Evolutionary conservation across 129 eudicot species (phyloP), one percentile per base, ranked within the genome.

Genomic region (Artemisia tridentata): DNA sequence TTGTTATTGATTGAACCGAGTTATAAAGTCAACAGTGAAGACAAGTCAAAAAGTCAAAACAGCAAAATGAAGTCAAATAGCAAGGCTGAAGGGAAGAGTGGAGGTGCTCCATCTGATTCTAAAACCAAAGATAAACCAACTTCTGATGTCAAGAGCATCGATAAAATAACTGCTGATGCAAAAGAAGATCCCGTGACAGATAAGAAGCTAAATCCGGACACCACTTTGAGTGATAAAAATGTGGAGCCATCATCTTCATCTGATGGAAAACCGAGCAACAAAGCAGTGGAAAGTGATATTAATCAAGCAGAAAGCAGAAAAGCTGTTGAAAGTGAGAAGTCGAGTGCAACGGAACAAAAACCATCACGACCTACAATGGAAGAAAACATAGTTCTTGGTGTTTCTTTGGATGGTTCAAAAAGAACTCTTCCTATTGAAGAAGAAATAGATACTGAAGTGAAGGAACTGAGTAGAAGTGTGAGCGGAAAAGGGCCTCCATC

Each of bases 401-500:
- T 92, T 73, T 96, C 98, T 46, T 78, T 92, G 68, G 96, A 88
- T 73, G 98, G 98, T 10, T 89, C 96, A 14, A 93, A 85, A 75
- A 87, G 96, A 76, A 93, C 96, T 23, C 91, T 92, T 59, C 96
- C 96, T 16, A 92, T 92, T 72, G 98, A 92, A 68, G 96, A 88
- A 47, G 95, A 69, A 58, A 77, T 82, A 77, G 86, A 61, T 47
- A 50, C 85, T 65, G 95, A 85, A 67, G 63, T 18, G 3, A 89
- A 89, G 72, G 92, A 89, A 75, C 19, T 89, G 74, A 84, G 88
- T 16, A 68, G 76, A 29, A 54, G 69, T 27, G 61, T 73, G 3
- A 83, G 82, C 20, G 77, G 81, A 54, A 79, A 66, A 63, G 84
- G 78, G 4, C 59, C 84, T 56, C 9, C 77, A 3, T 53, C 71